Percentiles rank a stretch among this genome's conserved stretches.
Conservation (phyloP, 805 yeast genomes). For the Candida dendrica region DNA sequence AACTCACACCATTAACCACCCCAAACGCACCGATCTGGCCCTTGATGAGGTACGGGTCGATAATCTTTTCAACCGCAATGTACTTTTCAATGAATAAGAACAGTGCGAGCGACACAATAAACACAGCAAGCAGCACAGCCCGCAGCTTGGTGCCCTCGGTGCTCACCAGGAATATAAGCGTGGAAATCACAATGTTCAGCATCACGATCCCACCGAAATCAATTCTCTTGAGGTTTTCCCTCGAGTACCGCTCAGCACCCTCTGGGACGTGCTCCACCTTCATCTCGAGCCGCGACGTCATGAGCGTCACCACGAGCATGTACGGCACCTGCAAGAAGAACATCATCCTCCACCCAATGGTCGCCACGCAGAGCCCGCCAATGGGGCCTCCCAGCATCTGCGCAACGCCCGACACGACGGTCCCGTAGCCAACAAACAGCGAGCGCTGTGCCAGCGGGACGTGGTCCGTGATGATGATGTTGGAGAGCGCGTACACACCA, state of each 20-base stretch:
- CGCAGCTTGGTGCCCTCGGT: conserved; percentile 12
- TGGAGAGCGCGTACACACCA: conserved; percentile 43
- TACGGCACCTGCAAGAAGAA: conserved; percentile 35
- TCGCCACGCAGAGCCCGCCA: conserved; percentile 32
- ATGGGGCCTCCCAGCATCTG: conserved; percentile 38
- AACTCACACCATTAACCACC: conserved; percentile 28
- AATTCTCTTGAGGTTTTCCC: conserved; percentile 27
- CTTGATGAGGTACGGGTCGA: conserved; percentile 31
- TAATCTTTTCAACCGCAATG: conserved; percentile 29
- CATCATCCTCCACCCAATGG: conserved; percentile 39
- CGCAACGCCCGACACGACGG: conserved; percentile 29
- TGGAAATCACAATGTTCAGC: conserved; percentile 26
- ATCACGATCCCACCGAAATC: conserved; percentile 35
- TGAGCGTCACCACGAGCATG: conserved; percentile 18
- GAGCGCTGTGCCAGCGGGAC: conserved; percentile 48
- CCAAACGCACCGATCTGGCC: conserved; percentile 34
- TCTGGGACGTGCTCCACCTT: conserved; percentile 20
- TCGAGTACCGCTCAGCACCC: conserved; percentile 21
- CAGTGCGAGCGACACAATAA: conserved; percentile 9
- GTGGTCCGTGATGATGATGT: conserved; percentile 48
- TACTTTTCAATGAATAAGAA: conserved; percentile 29
- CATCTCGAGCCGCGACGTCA: conserved; percentile 27
- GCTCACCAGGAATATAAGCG: conserved; percentile 28
- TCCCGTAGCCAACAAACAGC: conserved; percentile 44
- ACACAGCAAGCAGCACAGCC: conserved; percentile 6